Percentiles rank a stretch among this genome's conserved stretches.
These are phyloP conservation scores for Globisporangium heterothallicum DNA, from an alignment of 352 stramenopile species.

Conservation along the genomic window DNA sequence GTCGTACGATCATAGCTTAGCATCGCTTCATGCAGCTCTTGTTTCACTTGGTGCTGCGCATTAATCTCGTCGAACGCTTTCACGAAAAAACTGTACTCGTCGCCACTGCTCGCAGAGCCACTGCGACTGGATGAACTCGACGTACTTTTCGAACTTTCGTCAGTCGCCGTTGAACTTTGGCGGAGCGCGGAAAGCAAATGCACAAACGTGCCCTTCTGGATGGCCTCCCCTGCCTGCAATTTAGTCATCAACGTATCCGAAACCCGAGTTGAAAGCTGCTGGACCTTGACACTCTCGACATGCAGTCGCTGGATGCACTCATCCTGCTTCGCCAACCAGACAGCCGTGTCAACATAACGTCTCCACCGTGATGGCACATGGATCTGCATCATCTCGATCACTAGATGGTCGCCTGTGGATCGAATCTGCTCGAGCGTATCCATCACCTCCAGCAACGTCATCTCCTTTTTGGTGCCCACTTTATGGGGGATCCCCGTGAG, in stretches of 20 bases:
- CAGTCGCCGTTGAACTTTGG: slow-evolving; percentile 20
- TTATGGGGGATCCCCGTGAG: slow-evolving; percentile 34
- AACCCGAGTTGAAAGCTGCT: slow-evolving; percentile 35
- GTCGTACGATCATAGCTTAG: slow-evolving; percentile 27
- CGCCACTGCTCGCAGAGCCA: slow-evolving; percentile 29
- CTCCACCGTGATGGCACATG: slow-evolving; percentile 37
- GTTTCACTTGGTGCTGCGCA: slow-evolving; percentile 47
- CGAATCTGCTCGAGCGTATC: slow-evolving; percentile 48
- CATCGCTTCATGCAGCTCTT: slow-evolving; percentile 43
- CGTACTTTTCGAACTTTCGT: neutral
- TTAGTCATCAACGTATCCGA: slow-evolving; percentile 46
- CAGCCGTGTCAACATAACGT: slow-evolving; percentile 26
- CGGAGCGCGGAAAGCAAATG: slow-evolving; percentile 42
- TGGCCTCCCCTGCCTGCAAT: slow-evolving; percentile 38
- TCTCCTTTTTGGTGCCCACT: slow-evolving; percentile 27
- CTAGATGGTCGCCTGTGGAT: slow-evolving; percentile 47
- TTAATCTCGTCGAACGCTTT: slow-evolving; percentile 61
- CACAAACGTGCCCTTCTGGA: slow-evolving; percentile 45
- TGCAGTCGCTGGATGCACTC: slow-evolving; percentile 36
- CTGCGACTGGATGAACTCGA: slow-evolving; percentile 3
- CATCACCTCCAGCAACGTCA: slow-evolving; percentile 63
- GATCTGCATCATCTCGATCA: slow-evolving; percentile 43
- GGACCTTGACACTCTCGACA: slow-evolving; percentile 30
- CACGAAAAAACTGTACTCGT: slow-evolving; percentile 66
- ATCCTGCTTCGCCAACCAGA: slow-evolving; percentile 40